These are phyloP conservation scores for Tetrahymena thermophila DNA, from an alignment of 73 alveolate genomes.

Conservation along the genomic window DNA sequence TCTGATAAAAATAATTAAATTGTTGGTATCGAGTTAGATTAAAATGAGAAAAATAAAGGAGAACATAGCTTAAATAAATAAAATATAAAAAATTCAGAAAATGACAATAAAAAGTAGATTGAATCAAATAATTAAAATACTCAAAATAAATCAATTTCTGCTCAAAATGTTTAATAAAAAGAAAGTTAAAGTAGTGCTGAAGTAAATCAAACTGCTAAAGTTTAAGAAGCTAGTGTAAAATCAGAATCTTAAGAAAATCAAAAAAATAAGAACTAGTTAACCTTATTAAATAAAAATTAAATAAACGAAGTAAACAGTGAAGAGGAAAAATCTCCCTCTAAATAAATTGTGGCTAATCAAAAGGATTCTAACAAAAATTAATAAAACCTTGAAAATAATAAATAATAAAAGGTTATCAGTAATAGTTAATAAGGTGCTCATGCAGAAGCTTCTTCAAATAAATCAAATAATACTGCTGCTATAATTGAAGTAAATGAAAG, in stretches of 20 bases:
- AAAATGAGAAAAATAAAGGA: background rate
- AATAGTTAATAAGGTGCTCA: background rate
- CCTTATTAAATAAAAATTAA: background rate
- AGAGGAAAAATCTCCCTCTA: background rate
- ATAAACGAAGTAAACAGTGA: background rate
- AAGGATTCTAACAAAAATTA: background rate
- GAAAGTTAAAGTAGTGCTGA: background rate
- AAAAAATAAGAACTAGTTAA: background rate
- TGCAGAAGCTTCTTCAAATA: background rate
- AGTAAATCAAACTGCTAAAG: background rate
- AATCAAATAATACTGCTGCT: background rate
- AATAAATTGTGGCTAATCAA: background rate
- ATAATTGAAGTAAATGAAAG: background rate
- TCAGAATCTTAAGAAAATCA: background rate
- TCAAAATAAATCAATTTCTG: background rate
- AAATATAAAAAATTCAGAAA: background rate
- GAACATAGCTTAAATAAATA: background rate
- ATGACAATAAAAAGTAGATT: background rate
- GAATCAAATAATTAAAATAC: background rate
- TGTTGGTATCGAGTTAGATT: background rate
- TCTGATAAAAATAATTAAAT: background rate
- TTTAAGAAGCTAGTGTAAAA: background rate
- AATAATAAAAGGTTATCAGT: background rate
- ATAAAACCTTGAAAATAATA: background rate
- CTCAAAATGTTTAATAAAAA: background rate